Percentiles rank a stretch among this genome's conserved stretches.
These are phyloP conservation scores for Cyclotella kingstonii DNA, from an alignment of 108 stramenopile species.

Conservation along the genomic window DNA sequence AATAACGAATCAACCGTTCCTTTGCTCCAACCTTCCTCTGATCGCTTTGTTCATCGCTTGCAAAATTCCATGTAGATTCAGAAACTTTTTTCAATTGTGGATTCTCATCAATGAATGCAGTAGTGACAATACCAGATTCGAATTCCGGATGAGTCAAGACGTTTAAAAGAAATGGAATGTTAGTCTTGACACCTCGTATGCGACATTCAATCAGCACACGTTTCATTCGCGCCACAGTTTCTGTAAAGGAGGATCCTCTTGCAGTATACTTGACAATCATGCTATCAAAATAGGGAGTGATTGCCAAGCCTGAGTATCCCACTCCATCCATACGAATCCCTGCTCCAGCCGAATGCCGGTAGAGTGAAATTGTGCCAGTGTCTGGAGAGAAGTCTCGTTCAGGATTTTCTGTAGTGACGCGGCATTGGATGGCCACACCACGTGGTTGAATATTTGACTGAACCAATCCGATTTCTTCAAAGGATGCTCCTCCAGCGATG, in stretches of 20 bases:
- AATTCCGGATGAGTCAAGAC: conserved; percentile 88
- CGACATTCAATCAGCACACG: conserved; percentile 88
- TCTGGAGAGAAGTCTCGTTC: conserved; percentile 86
- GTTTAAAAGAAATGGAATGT: conserved; percentile 80
- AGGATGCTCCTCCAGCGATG: conserved; percentile 87
- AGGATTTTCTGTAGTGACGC: conserved; percentile 92
- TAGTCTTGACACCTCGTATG: conserved; percentile 90
- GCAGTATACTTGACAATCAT: conserved; percentile 95
- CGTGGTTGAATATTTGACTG: conserved; percentile 69
- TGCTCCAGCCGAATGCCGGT: conserved; percentile 80
- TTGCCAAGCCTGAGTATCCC: conserved; percentile 69
- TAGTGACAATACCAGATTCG: conserved; percentile 74
- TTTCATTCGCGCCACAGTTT: conserved; percentile 75
- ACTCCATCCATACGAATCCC: conserved; percentile 91
- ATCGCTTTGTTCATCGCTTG: conserved; percentile 59
- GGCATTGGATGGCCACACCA: conserved; percentile 91
- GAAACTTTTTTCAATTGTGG: conserved; percentile 62
- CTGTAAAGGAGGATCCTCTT: conserved; percentile 60
- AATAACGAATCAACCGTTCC: conserved; percentile 74
- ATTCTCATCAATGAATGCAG: conserved; percentile 87
- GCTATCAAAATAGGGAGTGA: conserved; percentile 91
- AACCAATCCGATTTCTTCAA: conserved; percentile 75
- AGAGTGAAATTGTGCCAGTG: conserved; percentile 80
- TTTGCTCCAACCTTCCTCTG: conserved; percentile 56
- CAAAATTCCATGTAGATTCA: conserved; percentile 63